Conservation (phyloP, 495 filamentous ascomycete genomes). For the Annulohypoxylon stygium region DNA sequence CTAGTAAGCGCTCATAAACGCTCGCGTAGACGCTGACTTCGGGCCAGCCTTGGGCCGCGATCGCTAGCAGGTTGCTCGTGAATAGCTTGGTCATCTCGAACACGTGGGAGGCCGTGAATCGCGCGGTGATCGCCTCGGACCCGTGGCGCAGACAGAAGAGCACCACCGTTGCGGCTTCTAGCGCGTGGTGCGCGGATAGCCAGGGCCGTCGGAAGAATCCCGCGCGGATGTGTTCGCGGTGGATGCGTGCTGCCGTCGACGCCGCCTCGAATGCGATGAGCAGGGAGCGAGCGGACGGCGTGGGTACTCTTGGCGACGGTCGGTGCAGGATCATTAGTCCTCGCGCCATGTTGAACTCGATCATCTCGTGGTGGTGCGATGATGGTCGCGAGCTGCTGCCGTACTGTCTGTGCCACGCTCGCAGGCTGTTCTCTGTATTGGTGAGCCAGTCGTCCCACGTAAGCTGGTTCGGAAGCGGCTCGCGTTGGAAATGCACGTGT, state of each 20-base stretch:
- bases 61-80: background rate
- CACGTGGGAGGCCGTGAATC: background rate
- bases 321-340: background rate
- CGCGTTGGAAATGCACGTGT: background rate
- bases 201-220: background rate
- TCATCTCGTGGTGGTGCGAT: background rate
- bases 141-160: background rate
- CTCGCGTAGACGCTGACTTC: background rate
- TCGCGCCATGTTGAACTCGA: background rate
- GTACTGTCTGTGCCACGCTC: background rate
- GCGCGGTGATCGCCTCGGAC: background rate
- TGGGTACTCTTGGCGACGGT: background rate
- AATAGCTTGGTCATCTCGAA: constrained; percentile 2
- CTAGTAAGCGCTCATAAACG: background rate
- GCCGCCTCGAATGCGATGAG: constrained; percentile 1
- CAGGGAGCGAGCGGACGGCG: background rate
- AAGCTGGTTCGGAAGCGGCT: background rate
- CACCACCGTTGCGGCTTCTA: background rate
- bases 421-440: background rate
- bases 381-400: too few relatives aligned
- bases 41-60: background rate
- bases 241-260: background rate
- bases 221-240: background rate
- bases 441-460: background rate
- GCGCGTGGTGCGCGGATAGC: background rate